A percentile compares a stretch with the other conserved stretches of the same genome.
Conservation (phyloP, 805 yeast genomes). For the Cyberlindnera lachancei region DNA sequence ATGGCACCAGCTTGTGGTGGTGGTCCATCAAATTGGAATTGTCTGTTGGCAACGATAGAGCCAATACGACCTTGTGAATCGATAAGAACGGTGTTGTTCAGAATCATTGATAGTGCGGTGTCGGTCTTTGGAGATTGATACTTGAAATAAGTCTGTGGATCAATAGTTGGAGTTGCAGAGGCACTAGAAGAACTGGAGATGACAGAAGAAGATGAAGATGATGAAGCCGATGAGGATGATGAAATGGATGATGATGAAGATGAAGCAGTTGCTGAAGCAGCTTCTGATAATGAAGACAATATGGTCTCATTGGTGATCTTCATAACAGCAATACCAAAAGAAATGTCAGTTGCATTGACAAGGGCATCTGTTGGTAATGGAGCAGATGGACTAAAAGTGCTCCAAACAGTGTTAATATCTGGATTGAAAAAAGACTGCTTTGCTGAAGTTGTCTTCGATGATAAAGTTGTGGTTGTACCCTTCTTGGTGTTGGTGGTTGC, state of each 20-base stretch:
- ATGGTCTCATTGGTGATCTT: conserved; percentile 14
- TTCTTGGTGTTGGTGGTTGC: background rate
- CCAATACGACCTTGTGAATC: conserved; percentile 66
- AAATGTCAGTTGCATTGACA: conserved; percentile 40
- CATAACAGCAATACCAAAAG: conserved; percentile 61
- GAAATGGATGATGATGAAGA: conserved; percentile 2
- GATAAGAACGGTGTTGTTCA: conserved; percentile 41
- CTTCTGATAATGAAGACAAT: conserved; percentile 20
- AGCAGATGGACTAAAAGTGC: conserved; percentile 60
- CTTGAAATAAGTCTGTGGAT: conserved; percentile 2
- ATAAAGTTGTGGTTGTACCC: background rate
- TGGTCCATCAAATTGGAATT: conserved; percentile 82
- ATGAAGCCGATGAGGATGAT: background rate
- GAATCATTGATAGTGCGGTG: conserved; percentile 27
- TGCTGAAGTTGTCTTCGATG: background rate
- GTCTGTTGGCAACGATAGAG: conserved; percentile 75
- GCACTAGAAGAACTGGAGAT: conserved; percentile 4
- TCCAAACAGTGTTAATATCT: conserved; percentile 38
- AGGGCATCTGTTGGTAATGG: conserved; percentile 42
- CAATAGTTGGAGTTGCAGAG: conserved; percentile 2
- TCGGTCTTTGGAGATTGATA: conserved; percentile 1
- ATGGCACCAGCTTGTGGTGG: conserved; percentile 78
- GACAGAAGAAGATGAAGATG: too few species aligned
- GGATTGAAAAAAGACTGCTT: background rate
- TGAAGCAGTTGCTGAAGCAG: conserved; percentile 8